These are phyloP conservation scores for Claviceps quebecensis DNA, from an alignment of 2,329 filamentous ascomycete genomes.

Conservation along the genomic window DNA sequence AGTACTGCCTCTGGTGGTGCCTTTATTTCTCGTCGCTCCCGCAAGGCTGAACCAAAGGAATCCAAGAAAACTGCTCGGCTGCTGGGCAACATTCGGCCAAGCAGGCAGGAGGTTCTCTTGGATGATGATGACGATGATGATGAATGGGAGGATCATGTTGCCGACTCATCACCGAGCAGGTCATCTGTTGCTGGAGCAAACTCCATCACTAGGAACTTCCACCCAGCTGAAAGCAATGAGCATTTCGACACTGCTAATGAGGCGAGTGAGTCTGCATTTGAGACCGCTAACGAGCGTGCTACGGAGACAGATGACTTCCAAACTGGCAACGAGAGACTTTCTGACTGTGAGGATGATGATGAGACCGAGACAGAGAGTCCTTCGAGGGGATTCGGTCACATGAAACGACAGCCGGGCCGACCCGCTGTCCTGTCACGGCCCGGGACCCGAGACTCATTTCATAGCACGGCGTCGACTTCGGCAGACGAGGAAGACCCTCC, in stretches of 20 bases:
- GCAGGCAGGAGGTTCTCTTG: conserved; percentile 62
- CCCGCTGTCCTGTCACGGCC: conserved; percentile 25
- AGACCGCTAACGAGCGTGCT: conserved; percentile 60
- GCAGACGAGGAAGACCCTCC: conserved; percentile 52
- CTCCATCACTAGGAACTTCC: conserved; percentile 5
- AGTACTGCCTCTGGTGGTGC: conserved; percentile 22
- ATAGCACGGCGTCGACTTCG: conserved; percentile 82
- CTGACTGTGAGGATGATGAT: conserved; percentile 64
- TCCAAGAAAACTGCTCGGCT: conserved; percentile 70
- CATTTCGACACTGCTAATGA: conserved; percentile 75
- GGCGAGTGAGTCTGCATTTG: conserved; percentile 49
- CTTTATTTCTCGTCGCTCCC: conserved; percentile 43
- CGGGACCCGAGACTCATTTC: conserved; percentile 51
- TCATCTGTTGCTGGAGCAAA: conserved; percentile 11
- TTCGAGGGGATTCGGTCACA: conserved; percentile 28
- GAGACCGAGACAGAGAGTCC: conserved; percentile 81
- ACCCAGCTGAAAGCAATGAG: conserved; percentile 42
- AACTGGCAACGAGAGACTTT: conserved; percentile 70
- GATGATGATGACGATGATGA: conserved; percentile 70
- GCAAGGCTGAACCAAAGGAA: conserved; percentile 48
- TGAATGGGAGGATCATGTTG: conserved; percentile 73
- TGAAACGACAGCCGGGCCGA: conserved; percentile 28
- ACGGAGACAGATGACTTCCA: conserved; percentile 94
- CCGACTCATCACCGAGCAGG: conserved; percentile 15
- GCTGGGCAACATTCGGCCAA: conserved; percentile 60